Evolutionary conservation across 148 eudicot species (phyloP).

Genomic region (Oxyria digyna): DNA sequence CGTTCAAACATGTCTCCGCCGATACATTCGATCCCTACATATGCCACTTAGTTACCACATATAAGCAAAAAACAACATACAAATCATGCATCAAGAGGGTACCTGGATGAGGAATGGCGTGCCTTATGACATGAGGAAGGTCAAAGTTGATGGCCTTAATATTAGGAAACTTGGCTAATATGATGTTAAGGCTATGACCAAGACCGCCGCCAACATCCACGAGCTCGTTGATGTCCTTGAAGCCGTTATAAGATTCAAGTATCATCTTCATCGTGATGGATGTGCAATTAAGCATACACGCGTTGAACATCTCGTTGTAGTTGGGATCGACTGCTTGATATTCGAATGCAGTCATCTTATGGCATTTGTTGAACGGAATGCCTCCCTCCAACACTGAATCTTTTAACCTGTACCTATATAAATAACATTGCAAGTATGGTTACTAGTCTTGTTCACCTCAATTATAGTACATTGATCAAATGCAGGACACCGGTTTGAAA

Average conservation of each 20-base stretch:
- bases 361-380: slow-evolving; percentile 20
- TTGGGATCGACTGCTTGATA: slow-evolving; percentile 12
- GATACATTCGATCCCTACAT: slow-evolving; percentile 15
- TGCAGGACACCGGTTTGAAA: too few relatives aligned
- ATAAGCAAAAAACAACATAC: neutral
- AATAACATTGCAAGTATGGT: too few relatives aligned
- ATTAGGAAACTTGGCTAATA: slow-evolving; percentile 16
- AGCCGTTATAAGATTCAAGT: slow-evolving; percentile 21
- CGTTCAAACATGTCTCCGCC: slow-evolving; percentile 26
- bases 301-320: slow-evolving; percentile 23
- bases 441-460: too few relatives aligned
- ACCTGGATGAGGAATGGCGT: slow-evolving; percentile 21
- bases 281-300: slow-evolving; percentile 17
- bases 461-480: too few relatives aligned
- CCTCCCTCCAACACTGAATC: slow-evolving; percentile 25
- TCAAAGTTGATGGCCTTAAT: slow-evolving; percentile 26
- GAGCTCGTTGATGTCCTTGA: slow-evolving; percentile 14
- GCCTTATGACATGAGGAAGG: slow-evolving; percentile 15
- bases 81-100: neutral
- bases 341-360: slow-evolving; percentile 20
- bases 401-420: slow-evolving; percentile 18
- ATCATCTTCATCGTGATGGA: slow-evolving; percentile 15
- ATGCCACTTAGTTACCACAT: neutral
- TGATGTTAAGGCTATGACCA: slow-evolving; percentile 18
- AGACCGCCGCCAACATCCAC: slow-evolving; percentile 34